These are phyloP conservation scores for Neurospora sp. DNA, from an alignment of 495 filamentous ascomycete genomes.

Conservation along the genomic window DNA sequence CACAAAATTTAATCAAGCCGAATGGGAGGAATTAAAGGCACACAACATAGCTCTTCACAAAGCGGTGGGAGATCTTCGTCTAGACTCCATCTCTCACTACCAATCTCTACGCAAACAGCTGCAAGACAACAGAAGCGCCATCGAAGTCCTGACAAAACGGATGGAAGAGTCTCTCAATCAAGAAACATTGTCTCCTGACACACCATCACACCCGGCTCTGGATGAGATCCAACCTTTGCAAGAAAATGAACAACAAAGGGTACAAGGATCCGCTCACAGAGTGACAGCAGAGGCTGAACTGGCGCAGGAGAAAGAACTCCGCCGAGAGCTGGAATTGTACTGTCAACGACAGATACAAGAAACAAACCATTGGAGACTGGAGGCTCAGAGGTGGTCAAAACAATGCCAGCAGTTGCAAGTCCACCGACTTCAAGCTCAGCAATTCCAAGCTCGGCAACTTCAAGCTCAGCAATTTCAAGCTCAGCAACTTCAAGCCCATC, in stretches of 20 bases:
- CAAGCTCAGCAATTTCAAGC: background rate
- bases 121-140: background rate
- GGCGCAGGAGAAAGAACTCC: background rate
- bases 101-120: background rate
- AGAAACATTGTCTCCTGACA: background rate
- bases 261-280: background rate
- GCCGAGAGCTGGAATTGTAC: background rate
- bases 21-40: background rate
- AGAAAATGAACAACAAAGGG: background rate
- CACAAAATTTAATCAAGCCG: background rate
- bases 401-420: background rate
- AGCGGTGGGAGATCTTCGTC: background rate
- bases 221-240: background rate
- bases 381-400: background rate
- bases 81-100: background rate
- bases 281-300: background rate
- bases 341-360: background rate
- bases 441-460: no score
- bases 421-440: background rate
- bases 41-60: background rate
- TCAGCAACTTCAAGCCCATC: background rate
- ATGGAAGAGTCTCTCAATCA: background rate
- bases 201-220: no score
- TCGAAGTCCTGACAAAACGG: background rate
- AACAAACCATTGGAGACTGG: background rate